These are phyloP conservation scores for Zygotorulaspora danielsina DNA, from an alignment of 805 yeast species.

Conservation along the genomic window DNA sequence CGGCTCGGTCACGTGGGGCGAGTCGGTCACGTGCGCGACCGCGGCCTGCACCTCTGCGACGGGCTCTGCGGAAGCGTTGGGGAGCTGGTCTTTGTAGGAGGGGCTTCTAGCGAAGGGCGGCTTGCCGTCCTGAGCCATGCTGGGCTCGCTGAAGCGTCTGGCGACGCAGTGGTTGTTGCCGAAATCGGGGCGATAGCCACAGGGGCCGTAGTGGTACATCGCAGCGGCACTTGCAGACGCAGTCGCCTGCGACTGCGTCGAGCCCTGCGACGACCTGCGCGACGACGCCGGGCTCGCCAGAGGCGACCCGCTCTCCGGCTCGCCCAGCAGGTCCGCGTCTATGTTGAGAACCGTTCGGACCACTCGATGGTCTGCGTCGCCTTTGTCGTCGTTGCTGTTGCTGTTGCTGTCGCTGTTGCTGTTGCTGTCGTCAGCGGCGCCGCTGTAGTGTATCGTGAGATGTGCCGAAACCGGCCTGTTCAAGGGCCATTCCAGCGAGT, in stretches of 20 bases:
- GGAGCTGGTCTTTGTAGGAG: constrained; percentile 5
- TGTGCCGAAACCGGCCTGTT: constrained; percentile 16
- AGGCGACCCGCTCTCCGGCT: not conserved
- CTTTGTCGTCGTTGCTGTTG: not conserved
- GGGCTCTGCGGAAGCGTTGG: too few relatives aligned
- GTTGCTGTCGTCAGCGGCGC: not conserved
- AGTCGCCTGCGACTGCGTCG: constrained; percentile 3
- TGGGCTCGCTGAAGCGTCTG: constrained; percentile 14
- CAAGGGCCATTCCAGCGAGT: constrained; percentile 9
- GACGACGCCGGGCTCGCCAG: not conserved
- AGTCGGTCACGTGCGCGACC: too few relatives aligned
- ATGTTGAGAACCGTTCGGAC: constrained; percentile 12
- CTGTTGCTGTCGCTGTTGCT: not conserved
- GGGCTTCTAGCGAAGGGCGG: constrained; percentile 7
- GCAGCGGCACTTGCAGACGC: not conserved
- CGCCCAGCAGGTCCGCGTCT: constrained; percentile 3
- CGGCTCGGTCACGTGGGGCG: too few relatives aligned
- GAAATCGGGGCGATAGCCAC: not conserved
- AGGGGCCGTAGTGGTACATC: not conserved
- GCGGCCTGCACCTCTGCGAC: too few relatives aligned
- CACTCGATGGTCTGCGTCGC: constrained; percentile 1
- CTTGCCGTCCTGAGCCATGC: constrained; percentile 4
- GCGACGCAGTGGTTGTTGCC: constrained; percentile 4
- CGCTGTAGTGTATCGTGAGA: constrained; percentile 11
- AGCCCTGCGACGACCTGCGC: not conserved